Percentiles rank a stretch among this genome's conserved stretches.
phyloP scores from a whole-genome alignment of 2,329 filamentous ascomycete genomes.

The Aureobasidium sp. region DNA sequence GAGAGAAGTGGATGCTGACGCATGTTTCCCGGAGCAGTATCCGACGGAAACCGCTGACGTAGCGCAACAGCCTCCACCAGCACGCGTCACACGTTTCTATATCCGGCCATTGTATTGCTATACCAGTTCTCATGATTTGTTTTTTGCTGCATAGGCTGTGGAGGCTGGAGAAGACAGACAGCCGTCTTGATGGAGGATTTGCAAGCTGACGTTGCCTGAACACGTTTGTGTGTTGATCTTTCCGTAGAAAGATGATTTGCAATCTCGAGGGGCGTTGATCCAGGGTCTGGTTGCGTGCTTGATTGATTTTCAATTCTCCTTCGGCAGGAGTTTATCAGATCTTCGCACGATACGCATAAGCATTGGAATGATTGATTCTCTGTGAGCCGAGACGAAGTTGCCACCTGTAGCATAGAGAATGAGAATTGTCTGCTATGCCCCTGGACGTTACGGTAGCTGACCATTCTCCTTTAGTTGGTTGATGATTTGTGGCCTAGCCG shows the following conservation, averaged over 20 bases:
- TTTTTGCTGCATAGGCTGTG: background rate
- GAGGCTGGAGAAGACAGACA: background rate
- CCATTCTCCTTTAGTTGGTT: background rate
- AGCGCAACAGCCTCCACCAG: background rate
- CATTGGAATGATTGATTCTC: background rate
- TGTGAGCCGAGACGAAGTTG: background rate
- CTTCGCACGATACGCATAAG: background rate
- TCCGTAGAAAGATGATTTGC: conserved; percentile 1
- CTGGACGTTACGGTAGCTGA: background rate
- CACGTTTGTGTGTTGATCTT: conserved; percentile 6
- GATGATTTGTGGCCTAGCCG: background rate
- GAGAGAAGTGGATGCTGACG: background rate
- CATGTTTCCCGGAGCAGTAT: background rate
- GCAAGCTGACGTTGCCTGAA: conserved; percentile 6
- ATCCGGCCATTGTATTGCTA: background rate
- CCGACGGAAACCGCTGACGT: background rate
- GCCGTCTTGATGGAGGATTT: background rate
- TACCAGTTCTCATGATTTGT: background rate
- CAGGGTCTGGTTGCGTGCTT: background rate
- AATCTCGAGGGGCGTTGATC: background rate
- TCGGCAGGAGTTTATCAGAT: conserved; percentile 8
- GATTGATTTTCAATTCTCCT: background rate
- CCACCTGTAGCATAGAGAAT: background rate
- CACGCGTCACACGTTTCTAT: conserved; percentile 1
- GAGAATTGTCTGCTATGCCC: background rate